Conservation (phyloP, 208 protist genomes). For the Acanthamoeba triangularis region DNA sequence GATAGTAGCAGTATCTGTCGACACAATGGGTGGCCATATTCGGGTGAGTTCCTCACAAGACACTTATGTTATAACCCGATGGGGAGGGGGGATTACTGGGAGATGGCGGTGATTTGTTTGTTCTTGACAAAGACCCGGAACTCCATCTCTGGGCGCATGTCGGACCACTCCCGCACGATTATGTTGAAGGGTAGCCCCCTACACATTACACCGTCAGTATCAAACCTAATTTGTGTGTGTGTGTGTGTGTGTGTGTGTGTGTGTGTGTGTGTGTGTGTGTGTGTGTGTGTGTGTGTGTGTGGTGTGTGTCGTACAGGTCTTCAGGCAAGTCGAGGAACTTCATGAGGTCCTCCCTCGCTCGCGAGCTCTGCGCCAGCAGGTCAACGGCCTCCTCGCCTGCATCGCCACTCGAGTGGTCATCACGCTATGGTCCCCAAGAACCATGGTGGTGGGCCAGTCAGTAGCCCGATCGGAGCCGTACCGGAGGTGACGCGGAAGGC, state of each 20-base stretch:
- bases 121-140: conserved; percentile 17
- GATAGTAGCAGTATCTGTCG: conserved; percentile 18
- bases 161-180: conserved; percentile 6
- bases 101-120: conserved; percentile 17
- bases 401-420: not conserved
- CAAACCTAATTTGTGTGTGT: not conserved
- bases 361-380: not conserved
- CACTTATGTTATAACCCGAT: too few relatives aligned
- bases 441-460: not conserved
- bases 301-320: not conserved
- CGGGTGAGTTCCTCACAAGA: not conserved
- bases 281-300: too few relatives aligned
- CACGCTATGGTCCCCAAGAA: not conserved
- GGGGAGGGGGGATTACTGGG: not conserved
- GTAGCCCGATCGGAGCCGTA: not conserved
- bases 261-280: too few relatives aligned
- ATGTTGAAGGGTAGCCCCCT: not conserved
- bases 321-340: not conserved
- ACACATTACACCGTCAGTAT: not conserved
- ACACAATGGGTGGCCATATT: not conserved
- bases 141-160: conserved; percentile 24
- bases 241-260: too few relatives aligned
- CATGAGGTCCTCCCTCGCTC: not conserved
- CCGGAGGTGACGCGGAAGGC: conserved; percentile 33
- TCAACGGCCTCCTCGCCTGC: not conserved